Base-by-base conservation (phyloP, 2,329 filamentous ascomycete species). In the Gnomoniopsis smithogilvyi region DNA sequence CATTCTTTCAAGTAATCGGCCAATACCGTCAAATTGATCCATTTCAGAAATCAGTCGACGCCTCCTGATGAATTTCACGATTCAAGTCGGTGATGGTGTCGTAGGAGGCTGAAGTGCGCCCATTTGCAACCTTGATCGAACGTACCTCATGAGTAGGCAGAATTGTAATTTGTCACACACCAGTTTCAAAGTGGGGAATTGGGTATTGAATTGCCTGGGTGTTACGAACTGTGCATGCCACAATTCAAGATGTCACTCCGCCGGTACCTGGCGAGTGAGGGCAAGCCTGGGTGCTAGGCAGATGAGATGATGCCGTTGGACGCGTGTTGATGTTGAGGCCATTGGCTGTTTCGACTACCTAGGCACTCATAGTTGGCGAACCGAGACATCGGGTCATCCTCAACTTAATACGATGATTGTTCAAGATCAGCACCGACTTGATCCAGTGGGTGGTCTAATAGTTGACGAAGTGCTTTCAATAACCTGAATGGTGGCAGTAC, bases 301-400 rank as follows among this genome's bases (percentile, higher is more conserved):
- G 47, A 54, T 47, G 26, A 24, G 51, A 51, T 48, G 47, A 51
- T 54, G 56, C 47, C 21, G 38, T 7, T 30, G 38, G 19, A 46
- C 38, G 24, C 51, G 41, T 45, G 8, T n/a, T 19, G 26, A 26
- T 54, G 6, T 14, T 15, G 36, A 36, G 38, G 36, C 3, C 34
- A 52, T 48, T n/a, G 26, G 26, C n/a, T 30, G 34, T 33, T n/a
- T 14, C 19, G 3, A 3, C 49, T 8, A 24, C n/a, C n/a, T 52
- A 54, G 47, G 51, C 55, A 54, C 36, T 36, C 26, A 22, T 22
- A 7, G 45, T 51, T 55, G 33, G 51, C 45, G 45, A 46, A 26
- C 19, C 51, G 47, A 41, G 51, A 51, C 48, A 51, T 36, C 36
- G 14, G 21, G 47, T 38, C 54, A 57, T 48, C 26, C 19, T 47